These are phyloP conservation scores for Penicillium daleae DNA, from an alignment of 495 filamentous ascomycete species.

Conservation along the genomic window DNA sequence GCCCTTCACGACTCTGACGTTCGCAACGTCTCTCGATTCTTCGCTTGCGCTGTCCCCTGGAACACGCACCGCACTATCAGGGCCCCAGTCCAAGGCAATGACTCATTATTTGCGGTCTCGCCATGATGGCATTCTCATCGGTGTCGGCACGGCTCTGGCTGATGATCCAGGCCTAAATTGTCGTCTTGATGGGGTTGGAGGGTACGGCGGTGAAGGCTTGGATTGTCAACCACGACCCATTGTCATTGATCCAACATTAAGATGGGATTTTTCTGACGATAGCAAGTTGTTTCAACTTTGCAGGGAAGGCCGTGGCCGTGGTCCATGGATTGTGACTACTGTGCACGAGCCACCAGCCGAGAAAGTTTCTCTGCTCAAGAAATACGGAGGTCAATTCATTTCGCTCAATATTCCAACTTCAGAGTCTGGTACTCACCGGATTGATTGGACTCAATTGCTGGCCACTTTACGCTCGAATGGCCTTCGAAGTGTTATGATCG, in stretches of 20 bases:
- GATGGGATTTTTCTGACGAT: conserved; percentile 64
- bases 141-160: conserved; percentile 78
- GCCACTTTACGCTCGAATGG: conserved; percentile 55
- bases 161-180: conserved; percentile 88
- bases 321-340: conserved; percentile 66
- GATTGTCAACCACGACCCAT: conserved; percentile 73
- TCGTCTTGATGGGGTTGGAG: conserved; percentile 60
- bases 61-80: conserved; percentile 75
- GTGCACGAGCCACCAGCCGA: conserved; percentile 30
- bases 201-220: conserved; percentile 49
- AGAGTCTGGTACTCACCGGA: conserved; percentile 24
- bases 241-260: conserved; percentile 71
- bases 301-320: conserved; percentile 63
- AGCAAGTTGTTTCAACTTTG: conserved; percentile 70
- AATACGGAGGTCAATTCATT: conserved; percentile 51
- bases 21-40: conserved; percentile 84
- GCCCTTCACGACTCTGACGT: conserved; percentile 79
- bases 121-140: conserved; percentile 87
- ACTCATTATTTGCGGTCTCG: conserved; percentile 85
- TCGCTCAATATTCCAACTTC: conserved; percentile 28
- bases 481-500: conserved; percentile 80
- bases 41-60: conserved; percentile 74
- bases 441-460: conserved; percentile 68
- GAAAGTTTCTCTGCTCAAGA: conserved; percentile 40
- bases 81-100: conserved; percentile 82